phyloP scores from a whole-genome alignment of 192 early-diverging fungal species.

The Rhizoclosmatium globosum region DNA sequence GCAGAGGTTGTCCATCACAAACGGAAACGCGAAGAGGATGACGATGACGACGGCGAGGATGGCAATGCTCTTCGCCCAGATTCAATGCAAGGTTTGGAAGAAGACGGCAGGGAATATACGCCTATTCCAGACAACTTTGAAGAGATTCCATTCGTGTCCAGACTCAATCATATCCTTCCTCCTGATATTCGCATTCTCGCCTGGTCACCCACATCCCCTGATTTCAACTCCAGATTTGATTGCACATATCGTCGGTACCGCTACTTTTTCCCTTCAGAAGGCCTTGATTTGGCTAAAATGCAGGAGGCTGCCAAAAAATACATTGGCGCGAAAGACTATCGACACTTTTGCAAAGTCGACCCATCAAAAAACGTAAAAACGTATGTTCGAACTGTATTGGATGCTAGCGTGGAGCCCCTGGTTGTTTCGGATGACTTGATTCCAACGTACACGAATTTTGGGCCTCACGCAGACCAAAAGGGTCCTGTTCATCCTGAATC shows the following conservation, averaged over 20 bases:
- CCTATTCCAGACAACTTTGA: slow-evolving; percentile 9
- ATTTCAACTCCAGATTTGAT: slow-evolving; percentile 89
- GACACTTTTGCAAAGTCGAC: slow-evolving; percentile 97
- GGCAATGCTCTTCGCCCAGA: background rate
- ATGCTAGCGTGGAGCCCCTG: slow-evolving; percentile 65
- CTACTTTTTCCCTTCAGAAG: slow-evolving; percentile 83
- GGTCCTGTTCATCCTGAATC: slow-evolving; percentile 29
- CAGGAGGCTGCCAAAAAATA: slow-evolving; percentile 71
- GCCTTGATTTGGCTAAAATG: slow-evolving; percentile 82
- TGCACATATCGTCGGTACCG: slow-evolving; percentile 87
- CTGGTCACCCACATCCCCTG: slow-evolving; percentile 81
- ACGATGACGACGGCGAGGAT: slow-evolving; percentile 21
- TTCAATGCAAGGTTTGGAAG: background rate
- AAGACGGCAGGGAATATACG: background rate
- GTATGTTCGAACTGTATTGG: slow-evolving; percentile 79
- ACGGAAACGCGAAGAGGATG: slow-evolving; percentile 17
- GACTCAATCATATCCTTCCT: slow-evolving; percentile 87
- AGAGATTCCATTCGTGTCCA: slow-evolving; percentile 84
- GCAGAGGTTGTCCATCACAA: slow-evolving; percentile 1
- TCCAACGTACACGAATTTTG: slow-evolving; percentile 19
- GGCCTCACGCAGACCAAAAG: background rate
- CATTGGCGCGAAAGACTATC: slow-evolving; percentile 89
- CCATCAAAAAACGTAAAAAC: slow-evolving; percentile 80
- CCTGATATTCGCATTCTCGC: slow-evolving; percentile 89
- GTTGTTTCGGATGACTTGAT: background rate